These are phyloP conservation scores for Daldinia grandis DNA, from an alignment of 495 filamentous ascomycete species.

Conservation along the genomic window DNA sequence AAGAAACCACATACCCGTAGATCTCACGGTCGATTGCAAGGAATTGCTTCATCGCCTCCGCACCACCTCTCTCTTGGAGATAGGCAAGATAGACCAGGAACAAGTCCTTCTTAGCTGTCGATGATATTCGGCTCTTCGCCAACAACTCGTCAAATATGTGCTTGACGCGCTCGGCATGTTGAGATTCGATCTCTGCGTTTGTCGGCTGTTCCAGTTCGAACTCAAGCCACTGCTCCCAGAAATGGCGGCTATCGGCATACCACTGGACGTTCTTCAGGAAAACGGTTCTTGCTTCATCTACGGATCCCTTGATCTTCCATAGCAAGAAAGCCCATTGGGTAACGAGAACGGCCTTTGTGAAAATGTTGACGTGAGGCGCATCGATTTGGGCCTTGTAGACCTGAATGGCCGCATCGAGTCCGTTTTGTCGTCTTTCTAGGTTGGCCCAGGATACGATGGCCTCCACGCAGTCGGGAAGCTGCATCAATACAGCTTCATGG, in stretches of 20 bases:
- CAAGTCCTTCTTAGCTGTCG: slow-evolving; percentile 75
- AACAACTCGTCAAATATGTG: slow-evolving; percentile 81
- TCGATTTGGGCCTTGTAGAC: slow-evolving; percentile 85
- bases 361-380: slow-evolving; percentile 72
- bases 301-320: slow-evolving; percentile 88
- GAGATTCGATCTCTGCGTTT: slow-evolving; percentile 66
- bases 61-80: slow-evolving; percentile 83
- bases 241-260: slow-evolving; percentile 86
- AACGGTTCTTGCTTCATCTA: slow-evolving; percentile 85
- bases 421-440: slow-evolving; percentile 81
- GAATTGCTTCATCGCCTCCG: slow-evolving; percentile 86
- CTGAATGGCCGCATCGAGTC: slow-evolving; percentile 86
- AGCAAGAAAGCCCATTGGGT: slow-evolving; percentile 89
- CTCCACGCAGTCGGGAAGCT: slow-evolving; percentile 78
- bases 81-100: slow-evolving; percentile 83
- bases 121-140: slow-evolving; percentile 74
- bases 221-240: slow-evolving; percentile 89
- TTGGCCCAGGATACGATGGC: slow-evolving; percentile 91
- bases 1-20: slow-evolving; percentile 69
- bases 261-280: slow-evolving; percentile 84
- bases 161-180: slow-evolving; percentile 78
- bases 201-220: slow-evolving; percentile 93
- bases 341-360: slow-evolving; percentile 85
- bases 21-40: slow-evolving; percentile 84
- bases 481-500: slow-evolving; percentile 76